These are phyloP conservation scores for Volvox reticuliferus DNA, from an alignment of 139 green algal genomes.

Conservation along the genomic window DNA sequence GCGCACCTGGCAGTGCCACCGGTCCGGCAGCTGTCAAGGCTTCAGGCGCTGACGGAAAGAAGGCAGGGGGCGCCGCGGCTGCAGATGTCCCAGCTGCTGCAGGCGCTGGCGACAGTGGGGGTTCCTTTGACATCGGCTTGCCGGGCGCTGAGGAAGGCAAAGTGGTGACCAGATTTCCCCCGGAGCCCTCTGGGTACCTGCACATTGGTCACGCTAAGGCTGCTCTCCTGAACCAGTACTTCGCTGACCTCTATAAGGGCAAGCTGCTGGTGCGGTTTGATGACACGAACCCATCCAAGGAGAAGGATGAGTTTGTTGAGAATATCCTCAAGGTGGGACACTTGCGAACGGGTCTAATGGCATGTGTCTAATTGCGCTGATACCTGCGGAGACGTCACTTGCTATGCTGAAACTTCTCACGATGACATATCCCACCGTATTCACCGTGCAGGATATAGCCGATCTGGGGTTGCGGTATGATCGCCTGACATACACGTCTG, in stretches of 20 bases:
- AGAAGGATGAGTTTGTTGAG: constrained; percentile 98
- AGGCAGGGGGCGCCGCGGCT: constrained; percentile 14
- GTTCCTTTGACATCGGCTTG: constrained; percentile 93
- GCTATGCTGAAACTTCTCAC: neutral
- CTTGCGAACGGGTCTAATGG: too few species aligned
- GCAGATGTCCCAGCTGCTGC: constrained; percentile 33
- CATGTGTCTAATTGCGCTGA: too few species aligned
- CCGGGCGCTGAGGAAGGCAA: constrained; percentile 83
- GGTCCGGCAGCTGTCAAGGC: neutral
- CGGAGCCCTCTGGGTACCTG: constrained; percentile 94
- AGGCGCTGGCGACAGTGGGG: constrained; percentile 17
- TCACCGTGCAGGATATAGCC: constrained; percentile 72
- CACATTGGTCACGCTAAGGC: constrained; percentile 98
- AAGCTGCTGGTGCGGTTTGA: constrained; percentile 96
- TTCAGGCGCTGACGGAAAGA: constrained; percentile 1
- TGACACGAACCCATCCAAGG: constrained; percentile 99
- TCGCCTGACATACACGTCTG: constrained; percentile 93
- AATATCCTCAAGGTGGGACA: constrained; percentile 86
- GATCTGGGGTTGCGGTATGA: constrained; percentile 85
- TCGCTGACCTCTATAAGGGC: constrained; percentile 93
- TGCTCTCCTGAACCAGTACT: constrained; percentile 93
- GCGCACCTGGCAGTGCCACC: constrained; percentile 33
- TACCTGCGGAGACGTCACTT: neutral
- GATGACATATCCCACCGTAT: neutral
- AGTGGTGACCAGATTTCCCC: constrained; percentile 98